Percentiles rank a stretch among this genome's conserved stretches.
Conservation (phyloP, 2,329 filamentous ascomycete genomes). For the Ceratocystiopsis brevicomis region DNA sequence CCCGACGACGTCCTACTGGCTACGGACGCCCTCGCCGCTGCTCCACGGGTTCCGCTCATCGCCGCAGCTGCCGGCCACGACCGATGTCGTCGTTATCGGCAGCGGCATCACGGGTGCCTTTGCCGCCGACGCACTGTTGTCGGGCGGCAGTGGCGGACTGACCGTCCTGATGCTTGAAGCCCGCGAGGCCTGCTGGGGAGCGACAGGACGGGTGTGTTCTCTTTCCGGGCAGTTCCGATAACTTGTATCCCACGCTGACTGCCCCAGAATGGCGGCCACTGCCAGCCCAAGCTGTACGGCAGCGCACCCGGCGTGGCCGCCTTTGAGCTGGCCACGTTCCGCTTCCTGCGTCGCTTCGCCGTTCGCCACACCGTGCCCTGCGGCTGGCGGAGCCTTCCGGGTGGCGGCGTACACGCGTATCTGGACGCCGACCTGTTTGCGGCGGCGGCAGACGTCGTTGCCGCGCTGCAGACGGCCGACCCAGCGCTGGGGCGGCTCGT, state of each 20-base stretch:
- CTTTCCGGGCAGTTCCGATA: too few species aligned
- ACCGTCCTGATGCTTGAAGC: constrained; percentile 59
- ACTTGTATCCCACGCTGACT: too few species aligned
- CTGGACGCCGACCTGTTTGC: constrained; percentile 36
- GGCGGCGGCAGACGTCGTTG: constrained; percentile 30
- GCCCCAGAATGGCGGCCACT: constrained; percentile 45
- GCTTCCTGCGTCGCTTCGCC: constrained; percentile 38
- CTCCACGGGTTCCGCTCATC: constrained; percentile 54
- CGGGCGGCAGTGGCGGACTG: constrained; percentile 17
- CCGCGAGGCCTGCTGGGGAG: constrained; percentile 62
- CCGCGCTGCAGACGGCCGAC: constrained; percentile 20
- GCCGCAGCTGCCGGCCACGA: constrained; percentile 35
- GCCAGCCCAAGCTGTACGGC: constrained; percentile 51
- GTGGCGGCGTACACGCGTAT: constrained; percentile 41
- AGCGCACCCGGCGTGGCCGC: constrained; percentile 39
- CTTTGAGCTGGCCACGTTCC: constrained; percentile 56
- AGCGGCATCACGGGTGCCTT: constrained; percentile 62
- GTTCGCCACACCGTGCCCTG: constrained; percentile 40
- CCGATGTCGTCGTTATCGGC: constrained; percentile 54
- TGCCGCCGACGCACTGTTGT: constrained; percentile 43
- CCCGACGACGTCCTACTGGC: constrained; percentile 55
- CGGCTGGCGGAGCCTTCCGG: constrained; percentile 43
- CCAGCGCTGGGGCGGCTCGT: constrained; percentile 14
- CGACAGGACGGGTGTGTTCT: constrained; percentile 34
- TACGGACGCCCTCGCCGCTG: constrained; percentile 42